These are phyloP conservation scores for Wickerhamiella azymoides DNA, from an alignment of 805 yeast genomes.

Conservation along the genomic window DNA sequence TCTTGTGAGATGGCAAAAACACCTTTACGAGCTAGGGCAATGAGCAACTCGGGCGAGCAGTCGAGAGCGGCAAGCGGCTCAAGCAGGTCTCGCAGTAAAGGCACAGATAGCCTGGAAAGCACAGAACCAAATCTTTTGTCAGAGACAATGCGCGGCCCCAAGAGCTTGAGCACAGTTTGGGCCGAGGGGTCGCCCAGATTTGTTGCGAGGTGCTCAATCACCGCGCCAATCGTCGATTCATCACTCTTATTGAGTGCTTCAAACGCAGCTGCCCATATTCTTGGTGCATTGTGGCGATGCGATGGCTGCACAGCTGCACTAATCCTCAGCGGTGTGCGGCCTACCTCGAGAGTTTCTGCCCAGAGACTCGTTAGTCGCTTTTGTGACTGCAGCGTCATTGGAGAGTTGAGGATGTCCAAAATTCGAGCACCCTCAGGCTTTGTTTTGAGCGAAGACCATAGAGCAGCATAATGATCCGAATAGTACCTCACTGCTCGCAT, in stretches of 20 bases:
- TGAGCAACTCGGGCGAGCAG: neutral
- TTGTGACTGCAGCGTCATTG: constrained; percentile 1
- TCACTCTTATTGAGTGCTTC: neutral
- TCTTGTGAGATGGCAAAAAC: neutral
- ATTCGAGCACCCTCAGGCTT: constrained; percentile 2
- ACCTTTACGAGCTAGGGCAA: neutral
- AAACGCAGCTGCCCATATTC: constrained; percentile 2
- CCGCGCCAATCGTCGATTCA: neutral
- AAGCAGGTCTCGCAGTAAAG: neutral
- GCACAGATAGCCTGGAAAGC: neutral
- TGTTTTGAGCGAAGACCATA: neutral
- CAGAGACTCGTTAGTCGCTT: neutral
- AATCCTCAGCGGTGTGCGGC: neutral
- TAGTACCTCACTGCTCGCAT: neutral
- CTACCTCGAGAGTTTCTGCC: neutral
- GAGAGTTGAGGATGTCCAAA: neutral
- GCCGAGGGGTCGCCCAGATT: neutral
- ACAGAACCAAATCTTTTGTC: neutral
- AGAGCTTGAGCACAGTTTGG: neutral
- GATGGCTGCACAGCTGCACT: neutral
- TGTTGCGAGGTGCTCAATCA: neutral
- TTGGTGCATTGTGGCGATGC: neutral
- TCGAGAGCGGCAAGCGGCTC: neutral
- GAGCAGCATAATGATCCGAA: constrained; percentile 1
- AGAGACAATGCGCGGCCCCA: neutral